Conservation (phyloP, 106 monocot genomes). For the Alisma plantagoaquatica region DNA sequence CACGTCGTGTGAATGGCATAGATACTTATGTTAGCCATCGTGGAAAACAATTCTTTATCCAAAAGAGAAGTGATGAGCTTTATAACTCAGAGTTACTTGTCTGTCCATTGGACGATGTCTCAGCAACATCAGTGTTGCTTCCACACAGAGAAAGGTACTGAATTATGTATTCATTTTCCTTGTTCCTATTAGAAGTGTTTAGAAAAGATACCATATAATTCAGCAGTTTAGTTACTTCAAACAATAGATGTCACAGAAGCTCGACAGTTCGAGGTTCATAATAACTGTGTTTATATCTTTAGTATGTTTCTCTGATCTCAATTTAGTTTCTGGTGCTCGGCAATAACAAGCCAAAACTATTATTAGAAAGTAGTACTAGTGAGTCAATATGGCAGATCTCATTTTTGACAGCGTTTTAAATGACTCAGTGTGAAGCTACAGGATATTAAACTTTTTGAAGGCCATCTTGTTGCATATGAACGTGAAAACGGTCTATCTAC, state of each 20-base stretch:
- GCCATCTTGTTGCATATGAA: conserved; percentile 58
- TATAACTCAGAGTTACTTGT: conserved; percentile 91
- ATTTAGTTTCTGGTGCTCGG: too few relatives aligned
- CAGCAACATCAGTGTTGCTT: conserved; percentile 49
- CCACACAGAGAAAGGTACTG: conserved; percentile 87
- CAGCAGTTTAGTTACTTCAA: too few relatives aligned
- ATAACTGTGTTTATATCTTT: too few relatives aligned
- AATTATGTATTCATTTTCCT: background rate
- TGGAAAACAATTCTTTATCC: conserved; percentile 88
- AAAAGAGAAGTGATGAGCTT: conserved; percentile 68
- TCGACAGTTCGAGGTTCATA: too few relatives aligned
- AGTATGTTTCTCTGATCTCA: too few relatives aligned
- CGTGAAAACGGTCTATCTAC: conserved; percentile 68
- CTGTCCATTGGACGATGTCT: conserved; percentile 58
- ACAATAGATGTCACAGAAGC: too few relatives aligned
- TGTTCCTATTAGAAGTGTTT: too few relatives aligned
- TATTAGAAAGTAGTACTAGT: too few relatives aligned
- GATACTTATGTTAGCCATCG: conserved; percentile 80
- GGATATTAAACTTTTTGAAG: conserved; percentile 41
- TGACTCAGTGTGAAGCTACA: conserved; percentile 67
- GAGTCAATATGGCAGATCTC: too few relatives aligned
- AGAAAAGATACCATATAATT: too few relatives aligned
- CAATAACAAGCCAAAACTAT: too few relatives aligned
- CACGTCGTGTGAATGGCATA: conserved; percentile 63
- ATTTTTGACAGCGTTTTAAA: too few relatives aligned